These are phyloP conservation scores for Vigna angularis DNA, from an alignment of 306 rosid species.

Conservation along the genomic window DNA sequence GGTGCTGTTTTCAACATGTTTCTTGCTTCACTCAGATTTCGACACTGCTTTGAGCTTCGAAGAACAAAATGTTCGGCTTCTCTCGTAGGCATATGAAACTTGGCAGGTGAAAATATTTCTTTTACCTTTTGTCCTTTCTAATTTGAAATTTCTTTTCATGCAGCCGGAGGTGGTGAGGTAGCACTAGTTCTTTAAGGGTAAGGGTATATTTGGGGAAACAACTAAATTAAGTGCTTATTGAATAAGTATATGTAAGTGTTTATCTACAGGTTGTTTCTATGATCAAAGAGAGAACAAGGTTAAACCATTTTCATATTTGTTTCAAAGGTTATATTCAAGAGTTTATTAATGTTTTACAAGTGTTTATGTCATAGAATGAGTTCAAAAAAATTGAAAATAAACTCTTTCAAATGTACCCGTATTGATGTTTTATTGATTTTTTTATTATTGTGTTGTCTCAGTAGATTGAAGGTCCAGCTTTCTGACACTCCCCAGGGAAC, in stretches of 20 bases:
- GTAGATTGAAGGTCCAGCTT: conserved; percentile 85
- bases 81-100: conserved; percentile 88
- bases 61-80: conserved; percentile 78
- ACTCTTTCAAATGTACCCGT: neutral
- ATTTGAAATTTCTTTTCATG: neutral
- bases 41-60: conserved; percentile 28
- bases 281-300: neutral
- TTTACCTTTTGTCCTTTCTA: neutral
- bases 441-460: conserved; percentile 43
- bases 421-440: neutral
- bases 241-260: neutral
- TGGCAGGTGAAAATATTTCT: conserved; percentile 67
- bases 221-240: neutral
- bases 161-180: neutral
- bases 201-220: neutral
- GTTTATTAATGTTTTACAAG: neutral
- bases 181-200: neutral
- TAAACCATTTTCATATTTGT: neutral
- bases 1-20: conserved; percentile 30
- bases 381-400: neutral
- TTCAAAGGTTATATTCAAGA: neutral
- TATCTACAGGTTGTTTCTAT: neutral
- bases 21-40: conserved; percentile 20
- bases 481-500: conserved; percentile 84
- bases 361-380: neutral